A percentile compares a stretch with the other conserved stretches of the same genome.
phyloP scores from a whole-genome alignment of 2,329 filamentous ascomycete species.

The Penicillium thymicola region DNA sequence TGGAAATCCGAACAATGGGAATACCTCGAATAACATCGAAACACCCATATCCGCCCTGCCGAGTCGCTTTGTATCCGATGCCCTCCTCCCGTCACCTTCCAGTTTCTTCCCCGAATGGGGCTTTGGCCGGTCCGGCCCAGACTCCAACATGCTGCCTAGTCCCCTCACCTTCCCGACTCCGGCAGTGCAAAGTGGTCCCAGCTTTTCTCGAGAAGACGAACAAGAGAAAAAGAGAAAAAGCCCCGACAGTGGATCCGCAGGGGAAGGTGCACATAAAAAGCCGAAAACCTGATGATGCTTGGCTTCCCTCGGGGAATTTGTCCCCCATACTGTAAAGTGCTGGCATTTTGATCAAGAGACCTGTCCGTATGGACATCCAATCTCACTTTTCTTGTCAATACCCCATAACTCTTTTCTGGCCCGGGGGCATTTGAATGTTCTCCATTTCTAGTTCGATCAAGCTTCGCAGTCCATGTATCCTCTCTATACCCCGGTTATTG shows the following conservation, averaged over 20 bases:
- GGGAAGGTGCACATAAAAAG: conserved; percentile 37
- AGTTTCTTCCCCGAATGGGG: conserved; percentile 93
- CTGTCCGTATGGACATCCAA: conserved; percentile 9
- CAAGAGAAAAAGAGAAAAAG: conserved; percentile 46
- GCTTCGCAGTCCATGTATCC: conserved; percentile 13
- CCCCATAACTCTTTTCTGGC: conserved; percentile 1
- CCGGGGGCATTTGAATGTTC: conserved; percentile 3
- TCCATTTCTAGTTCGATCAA: conserved; percentile 12
- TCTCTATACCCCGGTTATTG: conserved; percentile 23
- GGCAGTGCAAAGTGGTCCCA: conserved; percentile 40
- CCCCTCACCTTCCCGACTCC: conserved; percentile 92
- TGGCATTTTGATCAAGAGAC: conserved; percentile 3
- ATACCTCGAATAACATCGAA: conserved; percentile 46
- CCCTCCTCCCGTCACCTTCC: conserved; percentile 84
- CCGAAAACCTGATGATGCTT: conserved; percentile 32
- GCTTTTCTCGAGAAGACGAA: conserved; percentile 43
- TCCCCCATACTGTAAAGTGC: neutral
- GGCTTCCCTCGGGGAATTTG: neutral
- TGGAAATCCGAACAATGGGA: conserved; percentile 11
- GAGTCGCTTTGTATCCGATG: conserved; percentile 82
- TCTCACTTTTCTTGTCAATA: conserved; percentile 8
- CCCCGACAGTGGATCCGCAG: conserved; percentile 36
- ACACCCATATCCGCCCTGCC: conserved; percentile 93
- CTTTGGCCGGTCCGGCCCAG: conserved; percentile 59
- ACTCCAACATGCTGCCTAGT: conserved; percentile 85